These are phyloP conservation scores for Lojkania enalia DNA, from an alignment of 2,329 filamentous ascomycete species.

Conservation along the genomic window DNA sequence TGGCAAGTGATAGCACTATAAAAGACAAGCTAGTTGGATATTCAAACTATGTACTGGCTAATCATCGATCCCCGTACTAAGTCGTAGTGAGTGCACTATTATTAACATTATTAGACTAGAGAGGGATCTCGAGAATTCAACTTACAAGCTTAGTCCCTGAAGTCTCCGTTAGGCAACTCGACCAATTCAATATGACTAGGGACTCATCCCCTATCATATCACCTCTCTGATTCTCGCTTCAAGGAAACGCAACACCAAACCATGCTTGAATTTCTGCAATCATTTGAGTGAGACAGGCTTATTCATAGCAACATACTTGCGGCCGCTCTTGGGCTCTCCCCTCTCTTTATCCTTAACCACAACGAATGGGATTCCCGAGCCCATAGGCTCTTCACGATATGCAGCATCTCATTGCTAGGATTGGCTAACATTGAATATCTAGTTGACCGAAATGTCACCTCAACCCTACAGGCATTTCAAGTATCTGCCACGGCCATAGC, in stretches of 20 bases:
- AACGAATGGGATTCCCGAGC: slow-evolving; percentile 30
- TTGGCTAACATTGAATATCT: slow-evolving; percentile 23
- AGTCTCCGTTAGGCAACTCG: background rate
- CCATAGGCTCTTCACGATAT: slow-evolving; percentile 19
- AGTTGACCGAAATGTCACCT: slow-evolving; percentile 14
- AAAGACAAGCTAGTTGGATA: too few relatives aligned
- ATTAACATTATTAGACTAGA: too few relatives aligned
- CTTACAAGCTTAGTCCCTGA: too few relatives aligned
- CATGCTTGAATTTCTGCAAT: background rate
- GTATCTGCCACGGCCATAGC: slow-evolving; percentile 15
- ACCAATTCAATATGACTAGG: background rate
- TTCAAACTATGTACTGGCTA: too few relatives aligned
- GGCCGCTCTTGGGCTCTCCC: slow-evolving; percentile 25
- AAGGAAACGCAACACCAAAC: background rate
- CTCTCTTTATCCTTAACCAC: slow-evolving; percentile 26
- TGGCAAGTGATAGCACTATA: too few relatives aligned
- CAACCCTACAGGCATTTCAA: slow-evolving; percentile 14
- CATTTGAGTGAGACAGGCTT: slow-evolving; percentile 13
- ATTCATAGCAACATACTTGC: slow-evolving; percentile 25
- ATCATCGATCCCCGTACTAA: too few relatives aligned
- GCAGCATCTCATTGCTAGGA: slow-evolving; percentile 20
- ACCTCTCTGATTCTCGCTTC: background rate
- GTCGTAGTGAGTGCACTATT: too few relatives aligned
- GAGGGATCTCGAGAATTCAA: too few relatives aligned
- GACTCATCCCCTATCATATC: background rate